phyloP scores from a whole-genome alignment of 176 grass and related monocot species.

The Hyparrhenia diplandra region DNA sequence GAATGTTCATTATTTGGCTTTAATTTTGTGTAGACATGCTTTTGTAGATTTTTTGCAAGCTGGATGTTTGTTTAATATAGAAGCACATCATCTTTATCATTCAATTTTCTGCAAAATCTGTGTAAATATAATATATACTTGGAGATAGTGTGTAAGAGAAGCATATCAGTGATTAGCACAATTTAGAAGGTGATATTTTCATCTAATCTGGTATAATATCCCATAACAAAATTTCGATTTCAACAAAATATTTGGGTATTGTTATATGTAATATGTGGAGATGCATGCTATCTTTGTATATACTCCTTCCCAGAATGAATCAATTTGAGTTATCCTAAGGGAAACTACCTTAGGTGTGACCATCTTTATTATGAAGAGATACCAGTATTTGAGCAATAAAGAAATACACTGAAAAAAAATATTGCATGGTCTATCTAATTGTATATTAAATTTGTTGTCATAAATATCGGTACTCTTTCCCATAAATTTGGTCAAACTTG shows the following conservation, averaged over 20 bases:
- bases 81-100: background rate
- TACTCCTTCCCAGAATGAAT: background rate
- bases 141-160: background rate
- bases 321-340: background rate
- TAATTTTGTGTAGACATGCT: background rate
- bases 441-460: background rate
- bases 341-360: background rate
- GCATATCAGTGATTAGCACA: background rate
- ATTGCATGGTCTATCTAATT: background rate
- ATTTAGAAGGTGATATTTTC: background rate
- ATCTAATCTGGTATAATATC: background rate
- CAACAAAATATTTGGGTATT: background rate
- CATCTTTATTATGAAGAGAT: background rate
- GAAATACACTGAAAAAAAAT: background rate
- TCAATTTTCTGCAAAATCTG: background rate
- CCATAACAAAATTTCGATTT: background rate
- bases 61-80: background rate
- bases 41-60: too few species aligned
- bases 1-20: background rate
- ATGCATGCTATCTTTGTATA: background rate
- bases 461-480: background rate
- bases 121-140: background rate
- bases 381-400: background rate
- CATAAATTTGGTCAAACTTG: background rate
- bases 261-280: background rate